These are phyloP conservation scores for Cystobasidiaceae sp. DNA, from an alignment of 1,284 basidiomycete species.

Conservation along the genomic window DNA sequence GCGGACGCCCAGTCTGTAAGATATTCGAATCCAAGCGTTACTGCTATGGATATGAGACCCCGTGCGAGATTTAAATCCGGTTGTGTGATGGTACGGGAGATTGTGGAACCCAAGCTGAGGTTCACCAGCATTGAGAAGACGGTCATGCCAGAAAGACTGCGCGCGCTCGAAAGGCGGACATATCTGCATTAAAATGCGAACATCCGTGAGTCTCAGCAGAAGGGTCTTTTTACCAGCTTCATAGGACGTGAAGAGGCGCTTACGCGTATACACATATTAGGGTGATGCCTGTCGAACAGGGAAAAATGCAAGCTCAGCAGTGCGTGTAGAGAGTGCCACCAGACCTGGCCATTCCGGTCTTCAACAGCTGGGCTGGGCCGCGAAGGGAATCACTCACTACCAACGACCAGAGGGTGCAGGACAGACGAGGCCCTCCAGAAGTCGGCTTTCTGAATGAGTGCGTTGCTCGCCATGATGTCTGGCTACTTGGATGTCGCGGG, in stretches of 20 bases:
- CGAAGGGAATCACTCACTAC: conserved; percentile 1
- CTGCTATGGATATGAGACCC: conserved; percentile 27
- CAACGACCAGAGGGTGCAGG: conserved; percentile 24
- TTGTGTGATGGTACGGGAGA: conserved; percentile 32
- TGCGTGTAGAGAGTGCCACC: no score
- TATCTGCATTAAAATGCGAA: background rate
- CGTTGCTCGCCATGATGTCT: background rate
- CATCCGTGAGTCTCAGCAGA: background rate
- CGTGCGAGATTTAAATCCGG: conserved; percentile 30
- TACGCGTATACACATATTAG: conserved; percentile 29
- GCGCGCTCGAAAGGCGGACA: conserved; percentile 10
- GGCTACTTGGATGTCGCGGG: background rate
- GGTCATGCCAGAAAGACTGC: conserved; percentile 10
- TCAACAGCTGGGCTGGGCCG: no score
- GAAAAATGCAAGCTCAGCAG: no score
- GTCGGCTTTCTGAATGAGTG: conserved; percentile 20
- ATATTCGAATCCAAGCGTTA: conserved; percentile 29
- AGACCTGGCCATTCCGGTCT: no score
- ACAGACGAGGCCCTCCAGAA: conserved; percentile 11
- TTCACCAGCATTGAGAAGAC: conserved; percentile 28
- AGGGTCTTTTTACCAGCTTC: background rate
- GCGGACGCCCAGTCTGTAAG: conserved; percentile 20
- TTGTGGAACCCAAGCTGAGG: conserved; percentile 26
- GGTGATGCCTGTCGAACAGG: conserved; percentile 10
- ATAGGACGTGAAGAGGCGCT: background rate